These are phyloP conservation scores for Nissolia schottii DNA, from an alignment of 306 rosid species.

Conservation along the genomic window DNA sequence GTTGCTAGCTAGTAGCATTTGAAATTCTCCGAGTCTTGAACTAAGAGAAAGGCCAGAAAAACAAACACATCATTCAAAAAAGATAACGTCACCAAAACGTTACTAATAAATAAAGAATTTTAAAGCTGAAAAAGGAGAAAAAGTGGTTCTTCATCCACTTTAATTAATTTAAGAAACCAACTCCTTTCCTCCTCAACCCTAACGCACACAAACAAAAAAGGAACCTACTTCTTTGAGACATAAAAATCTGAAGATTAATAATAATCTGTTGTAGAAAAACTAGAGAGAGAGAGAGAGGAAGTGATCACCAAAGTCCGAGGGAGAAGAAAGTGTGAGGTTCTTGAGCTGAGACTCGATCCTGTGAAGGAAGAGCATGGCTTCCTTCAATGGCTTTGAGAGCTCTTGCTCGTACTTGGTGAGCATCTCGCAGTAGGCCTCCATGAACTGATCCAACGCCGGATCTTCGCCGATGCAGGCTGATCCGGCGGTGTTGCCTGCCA, in stretches of 20 bases:
- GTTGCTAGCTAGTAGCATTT: neutral
- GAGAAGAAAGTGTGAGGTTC: constrained; percentile 61
- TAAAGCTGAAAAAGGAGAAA: constrained; percentile 7
- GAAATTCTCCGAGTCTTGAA: neutral
- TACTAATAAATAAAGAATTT: neutral
- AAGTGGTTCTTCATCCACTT: neutral
- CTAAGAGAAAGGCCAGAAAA: neutral
- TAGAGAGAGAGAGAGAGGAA: neutral
- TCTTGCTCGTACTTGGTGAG: constrained; percentile 90
- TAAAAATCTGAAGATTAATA: neutral
- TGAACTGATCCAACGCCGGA: constrained; percentile 96
- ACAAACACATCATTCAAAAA: neutral
- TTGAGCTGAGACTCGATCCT: constrained; percentile 79
- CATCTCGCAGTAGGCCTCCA: constrained; percentile 99
- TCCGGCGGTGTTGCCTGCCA: constrained; percentile 35
- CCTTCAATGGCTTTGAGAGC: constrained; percentile 88
- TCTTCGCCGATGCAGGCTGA: constrained; percentile 73
- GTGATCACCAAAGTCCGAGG: constrained; percentile 49
- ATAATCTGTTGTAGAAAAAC: neutral
- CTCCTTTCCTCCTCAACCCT: neutral
- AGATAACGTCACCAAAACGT: neutral
- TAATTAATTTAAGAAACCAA: neutral
- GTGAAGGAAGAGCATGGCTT: constrained; percentile 89
- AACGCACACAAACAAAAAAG: too few species aligned
- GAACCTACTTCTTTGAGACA: neutral